phyloP scores from a whole-genome alignment of 2,329 filamentous ascomycete genomes.

The Magnaporthiopsis incrustans region DNA sequence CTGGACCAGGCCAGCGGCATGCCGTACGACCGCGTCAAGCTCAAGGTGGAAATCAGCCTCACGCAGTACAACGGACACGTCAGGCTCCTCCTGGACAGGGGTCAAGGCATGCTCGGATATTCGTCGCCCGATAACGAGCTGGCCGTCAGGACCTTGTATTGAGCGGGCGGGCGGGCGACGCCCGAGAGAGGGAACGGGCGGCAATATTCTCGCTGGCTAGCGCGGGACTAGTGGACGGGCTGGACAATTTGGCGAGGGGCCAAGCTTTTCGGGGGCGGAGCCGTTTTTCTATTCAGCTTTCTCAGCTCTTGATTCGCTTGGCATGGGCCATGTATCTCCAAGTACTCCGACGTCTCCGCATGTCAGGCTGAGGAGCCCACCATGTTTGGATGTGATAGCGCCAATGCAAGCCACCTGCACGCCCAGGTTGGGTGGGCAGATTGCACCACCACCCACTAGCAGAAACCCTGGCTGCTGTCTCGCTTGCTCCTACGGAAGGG shows the following conservation, averaged over 20 bases:
- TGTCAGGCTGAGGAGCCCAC: neutral
- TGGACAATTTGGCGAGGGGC: neutral
- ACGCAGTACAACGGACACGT: slow-evolving; percentile 1
- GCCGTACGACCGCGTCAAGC: slow-evolving; percentile 7
- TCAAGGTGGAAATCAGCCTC: slow-evolving; percentile 10
- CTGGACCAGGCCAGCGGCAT: neutral
- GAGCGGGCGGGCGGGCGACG: neutral
- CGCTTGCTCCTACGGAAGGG: no score
- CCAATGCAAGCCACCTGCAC: no score
- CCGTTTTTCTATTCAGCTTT: neutral
- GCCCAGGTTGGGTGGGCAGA: no score
- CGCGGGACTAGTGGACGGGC: neutral
- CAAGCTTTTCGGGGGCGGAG: neutral
- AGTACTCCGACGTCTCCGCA: neutral
- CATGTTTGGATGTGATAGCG: no score
- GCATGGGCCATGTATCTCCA: neutral
- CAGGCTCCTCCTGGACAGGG: neutral
- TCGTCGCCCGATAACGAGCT: neutral
- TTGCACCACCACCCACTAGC: no score
- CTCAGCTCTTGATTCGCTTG: neutral
- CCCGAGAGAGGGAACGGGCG: no score
- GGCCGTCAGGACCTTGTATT: neutral
- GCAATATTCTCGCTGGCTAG: neutral
- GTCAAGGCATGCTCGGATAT: neutral
- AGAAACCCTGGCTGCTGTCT: no score